phyloP scores from a whole-genome alignment of 225 moss, liverwort and hornwort genomes.

The Marchantia paleacea region DNA sequence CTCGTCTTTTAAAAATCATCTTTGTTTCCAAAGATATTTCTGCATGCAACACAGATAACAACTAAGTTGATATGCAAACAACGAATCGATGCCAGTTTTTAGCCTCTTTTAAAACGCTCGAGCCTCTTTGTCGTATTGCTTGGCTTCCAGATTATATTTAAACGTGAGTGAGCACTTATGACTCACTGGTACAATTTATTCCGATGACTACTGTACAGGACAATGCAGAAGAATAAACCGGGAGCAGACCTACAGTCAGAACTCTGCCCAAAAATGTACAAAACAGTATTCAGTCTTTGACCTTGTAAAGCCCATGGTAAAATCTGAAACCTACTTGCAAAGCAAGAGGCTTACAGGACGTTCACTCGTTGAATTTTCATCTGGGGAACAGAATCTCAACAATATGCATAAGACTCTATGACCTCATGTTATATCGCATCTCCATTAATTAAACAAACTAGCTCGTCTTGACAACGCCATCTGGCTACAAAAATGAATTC shows the following conservation, averaged over 20 bases:
- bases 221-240: not conserved
- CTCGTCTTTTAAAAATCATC: too few relatives aligned
- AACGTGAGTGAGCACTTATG: too few relatives aligned
- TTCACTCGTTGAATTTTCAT: not conserved
- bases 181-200: conserved; percentile 11
- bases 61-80: too few relatives aligned
- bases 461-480: not conserved
- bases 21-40: too few relatives aligned
- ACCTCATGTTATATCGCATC: not conserved
- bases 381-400: not conserved
- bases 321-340: not conserved
- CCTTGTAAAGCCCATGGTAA: not conserved
- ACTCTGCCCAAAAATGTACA: conserved; percentile 7
- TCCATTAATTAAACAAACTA: not conserved
- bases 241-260: not conserved
- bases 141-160: too few relatives aligned
- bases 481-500: conserved; percentile 13
- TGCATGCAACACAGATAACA: too few relatives aligned
- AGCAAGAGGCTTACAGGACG: not conserved
- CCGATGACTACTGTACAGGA: not conserved
- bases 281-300: not conserved
- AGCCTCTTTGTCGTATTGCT: too few relatives aligned
- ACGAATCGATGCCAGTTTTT: too few relatives aligned
- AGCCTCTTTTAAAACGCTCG: too few relatives aligned
- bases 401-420: not conserved